Base-by-base conservation (phyloP, 2,329 filamentous ascomycete genomes). In the Cryoendolithus antarcticus region DNA sequence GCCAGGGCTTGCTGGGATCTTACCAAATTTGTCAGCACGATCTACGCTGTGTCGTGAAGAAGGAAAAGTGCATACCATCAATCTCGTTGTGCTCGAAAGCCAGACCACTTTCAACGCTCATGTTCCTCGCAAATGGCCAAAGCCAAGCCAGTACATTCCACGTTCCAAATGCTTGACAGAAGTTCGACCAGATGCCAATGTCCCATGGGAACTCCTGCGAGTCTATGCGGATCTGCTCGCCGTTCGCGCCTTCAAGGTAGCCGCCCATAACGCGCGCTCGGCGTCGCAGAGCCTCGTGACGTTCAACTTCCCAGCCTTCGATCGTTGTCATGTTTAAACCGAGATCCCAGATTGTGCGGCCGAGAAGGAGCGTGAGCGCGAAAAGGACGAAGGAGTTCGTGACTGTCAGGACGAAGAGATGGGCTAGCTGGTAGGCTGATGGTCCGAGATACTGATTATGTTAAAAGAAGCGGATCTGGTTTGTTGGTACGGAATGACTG, bases 141-240 rank as follows among this genome's bases (percentile, higher is more conserved):
- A 85, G 62, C 84, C 84, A 91, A 5, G 70, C 55, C 0, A 86
- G 47, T 0, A 73, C 57, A 53, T 84, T 86, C 6, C 55, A 48
- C 0, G 74, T 78, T 3, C 82, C 82, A 80, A 91, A 88, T 10
- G 77, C 80, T 54, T 84, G 78, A 10, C 71, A 69, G 55, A 89
- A 69, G 57, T 93, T 93, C 29, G 64, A 57, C 63, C 75, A 86
- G 50, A 91, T 66, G 36, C 82, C 82, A 33, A 89, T 62, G 52
- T 93, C 84, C 60, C 86, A 91, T 0, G 84, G 85, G 50, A 86
- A 91, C 58, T 89, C 82, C 50, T 88, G 73, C 38, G 69, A 72
- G 41, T 72, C 66, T 32, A 82, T 70, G 8, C 66, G 61, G 2
- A 78, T 45, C 40, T 64, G 63, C 2, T 60, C 57, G 2, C 76